Base-by-base conservation (phyloP, 2,329 filamentous ascomycete species). In the Fusarium brachygibbosum region DNA sequence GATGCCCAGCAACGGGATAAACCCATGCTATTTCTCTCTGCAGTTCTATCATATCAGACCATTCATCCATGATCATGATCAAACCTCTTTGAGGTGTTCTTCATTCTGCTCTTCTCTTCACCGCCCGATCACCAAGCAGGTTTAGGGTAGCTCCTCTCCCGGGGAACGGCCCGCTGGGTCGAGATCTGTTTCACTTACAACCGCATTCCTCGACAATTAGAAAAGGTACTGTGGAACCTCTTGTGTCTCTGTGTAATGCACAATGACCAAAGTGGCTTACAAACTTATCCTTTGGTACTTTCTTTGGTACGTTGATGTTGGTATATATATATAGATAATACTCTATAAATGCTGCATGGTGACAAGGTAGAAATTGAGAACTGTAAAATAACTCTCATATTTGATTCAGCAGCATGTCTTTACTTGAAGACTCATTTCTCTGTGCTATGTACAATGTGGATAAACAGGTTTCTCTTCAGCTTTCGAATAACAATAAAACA, bases 141-240 rank as follows among this genome's bases (percentile, higher is more conserved):
- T 70, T 37, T 52, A 70, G 68, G 68, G 68, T 70, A 70, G 23
- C 35, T 38, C n/a, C 25, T 28, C 38, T 34, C 32, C 44, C 31
- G 23, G 29, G 25, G 34, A 66, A 69, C 60, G 65, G 54, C 38
- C 37, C 51, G 42, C 45, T 45, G 32, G 41, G 40, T 54, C 51
- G 37, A 55, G 19, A n/a, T 25, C 16, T 56, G 68, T 69, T 69
- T 70, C 68, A 71, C 55, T 51, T 28, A 19, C 49, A 42, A 45
- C 56, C 59, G 69, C 69, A 72, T 72, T 66, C 56, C 63, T 63
- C 56, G 17, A 38, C 21, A 14, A 38, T 13, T 19, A 38, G 35
- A 46, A 54, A 49, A 40, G 35, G 19, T n/a, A 49, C 38, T 44
- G n/a, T 19, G 35, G 10, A 31, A 32, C 19, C 34, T 67, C 34